phyloP scores from a whole-genome alignment of 192 early-diverging fungal species.

The Rhizophagus sp. region DNA sequence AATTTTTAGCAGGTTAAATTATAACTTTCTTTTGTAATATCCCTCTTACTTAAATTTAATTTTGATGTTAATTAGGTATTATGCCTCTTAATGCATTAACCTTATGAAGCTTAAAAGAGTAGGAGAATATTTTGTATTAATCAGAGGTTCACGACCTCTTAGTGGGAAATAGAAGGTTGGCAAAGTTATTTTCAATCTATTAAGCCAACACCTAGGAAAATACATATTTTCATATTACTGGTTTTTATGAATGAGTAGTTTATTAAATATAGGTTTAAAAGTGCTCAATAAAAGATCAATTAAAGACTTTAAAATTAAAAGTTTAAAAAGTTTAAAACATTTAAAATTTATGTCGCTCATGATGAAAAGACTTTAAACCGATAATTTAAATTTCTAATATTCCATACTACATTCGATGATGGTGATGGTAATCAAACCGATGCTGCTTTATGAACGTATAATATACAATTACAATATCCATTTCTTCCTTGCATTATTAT shows the following conservation, averaged over 20 bases:
- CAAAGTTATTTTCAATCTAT: conserved; percentile 90
- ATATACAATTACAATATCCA: conserved; percentile 68
- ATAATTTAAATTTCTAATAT: conserved; percentile 65
- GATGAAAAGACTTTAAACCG: conserved; percentile 46
- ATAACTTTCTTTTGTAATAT: not conserved
- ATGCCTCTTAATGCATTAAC: conserved; percentile 73
- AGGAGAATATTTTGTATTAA: conserved; percentile 88
- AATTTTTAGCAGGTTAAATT: conserved; percentile 22
- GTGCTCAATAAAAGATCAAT: conserved; percentile 56
- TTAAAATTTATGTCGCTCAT: conserved; percentile 58
- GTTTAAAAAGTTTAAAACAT: conserved; percentile 53
- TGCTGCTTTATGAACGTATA: conserved; percentile 56
- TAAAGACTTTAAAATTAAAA: conserved; percentile 45
- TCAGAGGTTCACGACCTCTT: conserved; percentile 46
- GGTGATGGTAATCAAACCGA: conserved; percentile 50
- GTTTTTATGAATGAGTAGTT: conserved; percentile 65
- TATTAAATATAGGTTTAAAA: conserved; percentile 69
- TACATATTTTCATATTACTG: conserved; percentile 67
- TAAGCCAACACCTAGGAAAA: conserved; percentile 53
- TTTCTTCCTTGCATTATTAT: conserved; percentile 83
- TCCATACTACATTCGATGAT: conserved; percentile 64
- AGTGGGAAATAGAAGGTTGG: conserved; percentile 87
- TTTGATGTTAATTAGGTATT: conserved; percentile 38
- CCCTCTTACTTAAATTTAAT: too few species aligned
- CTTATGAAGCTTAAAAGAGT: too few species aligned